Conservation (phyloP, 2,329 filamentous ascomycete genomes). For the Capronia epimyces region DNA sequence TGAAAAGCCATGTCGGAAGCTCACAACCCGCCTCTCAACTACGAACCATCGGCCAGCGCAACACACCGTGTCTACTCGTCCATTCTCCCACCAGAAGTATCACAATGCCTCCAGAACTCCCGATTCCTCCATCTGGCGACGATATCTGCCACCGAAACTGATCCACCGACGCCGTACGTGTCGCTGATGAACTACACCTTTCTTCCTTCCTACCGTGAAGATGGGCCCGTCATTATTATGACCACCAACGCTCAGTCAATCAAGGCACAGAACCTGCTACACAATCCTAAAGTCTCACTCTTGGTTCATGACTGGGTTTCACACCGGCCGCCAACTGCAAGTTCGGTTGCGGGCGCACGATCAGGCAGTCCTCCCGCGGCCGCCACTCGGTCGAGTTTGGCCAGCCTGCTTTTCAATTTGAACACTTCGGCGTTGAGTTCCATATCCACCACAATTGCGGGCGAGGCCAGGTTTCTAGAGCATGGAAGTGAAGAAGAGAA, state of each 20-base stretch:
- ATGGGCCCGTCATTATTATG: constrained; percentile 82
- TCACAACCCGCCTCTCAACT: constrained; percentile 64
- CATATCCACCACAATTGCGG: constrained; percentile 91
- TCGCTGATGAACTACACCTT: constrained; percentile 99
- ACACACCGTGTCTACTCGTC: constrained; percentile 65
- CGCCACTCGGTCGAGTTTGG: constrained; percentile 64
- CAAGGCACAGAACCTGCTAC: constrained; percentile 69
- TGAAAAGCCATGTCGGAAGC: constrained; percentile 37
- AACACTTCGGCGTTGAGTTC: constrained; percentile 82
- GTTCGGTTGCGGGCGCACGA: constrained; percentile 48
- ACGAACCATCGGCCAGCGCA: constrained; percentile 68
- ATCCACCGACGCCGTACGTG: constrained; percentile 75
- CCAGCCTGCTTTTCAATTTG: constrained; percentile 77
- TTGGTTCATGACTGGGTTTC: constrained; percentile 99
- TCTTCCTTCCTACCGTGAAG: constrained; percentile 51
- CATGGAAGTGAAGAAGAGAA: constrained; percentile 72
- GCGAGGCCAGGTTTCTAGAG: constrained; percentile 69
- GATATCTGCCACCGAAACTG: constrained; percentile 42
- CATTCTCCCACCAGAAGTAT: constrained; percentile 73
- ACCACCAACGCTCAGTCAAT: constrained; percentile 72
- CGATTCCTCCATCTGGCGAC: constrained; percentile 96
- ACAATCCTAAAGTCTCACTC: constrained; percentile 82
- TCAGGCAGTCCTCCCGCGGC: constrained; percentile 59
- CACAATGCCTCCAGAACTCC: constrained; percentile 87
- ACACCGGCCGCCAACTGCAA: constrained; percentile 71